Evolutionary conservation across 202 grass and related monocot genomes (phyloP).

Genomic region (Musa balbisiana): DNA sequence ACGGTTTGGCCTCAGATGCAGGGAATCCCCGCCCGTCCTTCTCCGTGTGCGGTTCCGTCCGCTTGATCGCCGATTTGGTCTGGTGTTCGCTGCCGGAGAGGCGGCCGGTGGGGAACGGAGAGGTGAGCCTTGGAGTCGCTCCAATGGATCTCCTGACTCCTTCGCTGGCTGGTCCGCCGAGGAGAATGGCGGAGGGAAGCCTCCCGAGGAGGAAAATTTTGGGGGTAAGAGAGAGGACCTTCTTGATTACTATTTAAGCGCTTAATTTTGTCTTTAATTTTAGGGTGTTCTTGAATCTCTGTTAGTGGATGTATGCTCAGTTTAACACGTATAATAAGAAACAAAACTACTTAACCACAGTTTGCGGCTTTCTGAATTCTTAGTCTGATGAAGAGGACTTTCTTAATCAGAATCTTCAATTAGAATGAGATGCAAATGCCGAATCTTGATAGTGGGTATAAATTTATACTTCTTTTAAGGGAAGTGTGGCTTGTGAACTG

Average conservation of each 20-base stretch:
- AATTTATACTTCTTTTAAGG: too few relatives aligned
- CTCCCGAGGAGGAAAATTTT: conserved; percentile 6
- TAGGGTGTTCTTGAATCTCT: background rate
- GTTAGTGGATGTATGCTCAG: background rate
- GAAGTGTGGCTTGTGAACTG: too few relatives aligned
- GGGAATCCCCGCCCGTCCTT: conserved; percentile 6
- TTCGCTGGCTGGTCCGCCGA: conserved; percentile 63
- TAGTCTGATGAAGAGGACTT: too few relatives aligned
- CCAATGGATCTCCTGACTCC: conserved; percentile 31
- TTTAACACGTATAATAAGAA: too few relatives aligned
- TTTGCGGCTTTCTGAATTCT: too few relatives aligned
- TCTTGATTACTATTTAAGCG: background rate
- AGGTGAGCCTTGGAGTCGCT: conserved; percentile 5
- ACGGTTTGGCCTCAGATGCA: conserved; percentile 13
- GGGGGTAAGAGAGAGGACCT: conserved; percentile 28
- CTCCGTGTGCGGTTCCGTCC: conserved; percentile 21
- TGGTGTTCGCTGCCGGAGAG: background rate
- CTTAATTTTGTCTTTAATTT: background rate
- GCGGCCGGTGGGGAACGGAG: conserved; percentile 1
- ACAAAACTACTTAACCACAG: too few relatives aligned
- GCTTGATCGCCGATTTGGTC: conserved; percentile 3
- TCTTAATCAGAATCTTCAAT: too few relatives aligned
- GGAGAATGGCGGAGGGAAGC: conserved; percentile 16
- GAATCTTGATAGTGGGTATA: too few relatives aligned
- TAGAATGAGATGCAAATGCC: too few relatives aligned